These are phyloP conservation scores for Torulaspora franciscae DNA, from an alignment of 805 yeast species.

Conservation along the genomic window DNA sequence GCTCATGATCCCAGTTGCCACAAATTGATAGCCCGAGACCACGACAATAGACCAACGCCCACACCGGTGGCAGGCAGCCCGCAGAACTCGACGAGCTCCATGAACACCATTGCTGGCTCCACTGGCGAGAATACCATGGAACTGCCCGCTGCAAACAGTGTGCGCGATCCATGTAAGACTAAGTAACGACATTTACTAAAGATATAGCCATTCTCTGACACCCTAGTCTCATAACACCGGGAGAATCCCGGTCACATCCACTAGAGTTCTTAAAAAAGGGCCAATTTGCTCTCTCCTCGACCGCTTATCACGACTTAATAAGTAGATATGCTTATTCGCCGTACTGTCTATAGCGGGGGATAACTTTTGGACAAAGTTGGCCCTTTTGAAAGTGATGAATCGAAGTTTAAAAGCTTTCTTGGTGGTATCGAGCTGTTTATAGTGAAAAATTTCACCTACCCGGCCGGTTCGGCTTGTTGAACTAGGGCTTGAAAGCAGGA, in stretches of 20 bases:
- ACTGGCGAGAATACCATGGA: background rate
- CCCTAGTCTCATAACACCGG: slow-evolving; percentile 31
- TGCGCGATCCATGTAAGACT: background rate
- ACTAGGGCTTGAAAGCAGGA: background rate
- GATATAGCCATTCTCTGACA: slow-evolving; percentile 35
- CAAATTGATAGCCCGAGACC: slow-evolving; percentile 21
- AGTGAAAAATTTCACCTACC: slow-evolving; percentile 3
- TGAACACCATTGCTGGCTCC: background rate
- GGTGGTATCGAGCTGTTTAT: background rate
- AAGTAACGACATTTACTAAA: background rate
- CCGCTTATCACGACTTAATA: slow-evolving; percentile 34
- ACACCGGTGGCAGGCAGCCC: background rate
- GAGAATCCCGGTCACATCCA: slow-evolving; percentile 24
- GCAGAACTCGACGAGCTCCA: slow-evolving; percentile 1
- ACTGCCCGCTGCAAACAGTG: background rate
- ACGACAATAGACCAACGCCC: slow-evolving; percentile 14
- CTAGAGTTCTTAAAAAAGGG: slow-evolving; percentile 34
- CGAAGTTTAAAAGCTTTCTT: background rate
- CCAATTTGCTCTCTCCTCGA: slow-evolving; percentile 30
- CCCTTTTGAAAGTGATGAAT: slow-evolving; percentile 6
- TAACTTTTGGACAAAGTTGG: slow-evolving; percentile 60
- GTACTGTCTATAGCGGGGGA: slow-evolving; percentile 72
- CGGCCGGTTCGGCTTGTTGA: background rate
- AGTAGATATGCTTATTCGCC: slow-evolving; percentile 24
- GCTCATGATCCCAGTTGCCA: slow-evolving; percentile 22